These are phyloP conservation scores for Skeletonema marinoi DNA, from an alignment of 108 stramenopile species.

Conservation along the genomic window DNA sequence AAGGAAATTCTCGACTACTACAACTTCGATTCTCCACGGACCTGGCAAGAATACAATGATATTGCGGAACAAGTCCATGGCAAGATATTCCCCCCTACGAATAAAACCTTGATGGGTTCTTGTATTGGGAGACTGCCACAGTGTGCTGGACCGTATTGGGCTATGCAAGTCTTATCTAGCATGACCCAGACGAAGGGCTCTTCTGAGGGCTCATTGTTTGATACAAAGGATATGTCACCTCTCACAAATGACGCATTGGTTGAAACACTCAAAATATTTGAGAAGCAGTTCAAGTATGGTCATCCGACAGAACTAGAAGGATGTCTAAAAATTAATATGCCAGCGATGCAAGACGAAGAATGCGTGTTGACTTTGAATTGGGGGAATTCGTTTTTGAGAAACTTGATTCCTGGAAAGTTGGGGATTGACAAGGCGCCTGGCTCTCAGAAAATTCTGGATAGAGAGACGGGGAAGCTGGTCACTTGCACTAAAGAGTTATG, in stretches of 20 bases:
- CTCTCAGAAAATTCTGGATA: conserved; percentile 23
- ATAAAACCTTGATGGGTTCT: not conserved
- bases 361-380: conserved; percentile 56
- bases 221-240: conserved; percentile 37
- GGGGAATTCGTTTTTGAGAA: conserved; percentile 33
- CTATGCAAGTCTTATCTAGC: conserved; percentile 37
- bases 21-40: conserved; percentile 41
- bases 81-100: conserved; percentile 15
- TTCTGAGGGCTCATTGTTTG: conserved; percentile 43
- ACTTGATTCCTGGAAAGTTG: conserved; percentile 21
- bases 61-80: conserved; percentile 38
- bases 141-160: conserved; percentile 32
- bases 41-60: conserved; percentile 58
- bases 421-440: conserved; percentile 44
- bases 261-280: conserved; percentile 45
- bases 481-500: conserved; percentile 38
- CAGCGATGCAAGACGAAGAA: conserved; percentile 25
- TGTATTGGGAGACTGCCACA: conserved; percentile 3
- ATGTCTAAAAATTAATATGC: conserved; percentile 1
- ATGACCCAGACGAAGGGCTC: conserved; percentile 55
- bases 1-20: conserved; percentile 49
- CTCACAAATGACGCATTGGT: conserved; percentile 47
- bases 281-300: conserved; percentile 31
- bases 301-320: conserved; percentile 1
- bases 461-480: conserved; percentile 30